Evolutionary conservation across 2,329 filamentous ascomycete species (phyloP), one percentile per base, ranked within the genome.

Genomic region (Colletotrichum neosansevieriae): DNA sequence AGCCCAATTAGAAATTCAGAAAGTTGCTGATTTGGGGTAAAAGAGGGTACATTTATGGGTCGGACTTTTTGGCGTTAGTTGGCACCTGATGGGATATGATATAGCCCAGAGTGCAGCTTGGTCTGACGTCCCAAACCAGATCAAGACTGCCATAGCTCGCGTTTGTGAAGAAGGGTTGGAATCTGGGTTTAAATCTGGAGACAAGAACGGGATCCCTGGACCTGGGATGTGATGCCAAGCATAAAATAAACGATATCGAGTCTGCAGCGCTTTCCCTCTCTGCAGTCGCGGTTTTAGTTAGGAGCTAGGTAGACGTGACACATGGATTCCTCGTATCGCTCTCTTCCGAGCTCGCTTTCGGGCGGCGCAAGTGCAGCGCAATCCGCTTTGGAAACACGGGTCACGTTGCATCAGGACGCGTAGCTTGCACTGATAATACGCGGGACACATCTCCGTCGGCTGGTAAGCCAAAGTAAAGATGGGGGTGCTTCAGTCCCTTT

Each of bases 361-460:
- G 38, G 53, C 53, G 51, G 63, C 54, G 19, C 29, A 24, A 6
- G n/a, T 24, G 15, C 4, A 10, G 15, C 12, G 7, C 17, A 12
- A 4, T n/a, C 44, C 29, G 49, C 56, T 24, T 34, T 54, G 59
- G 29, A 51, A 29, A 42, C 29, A 6, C 9, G 29, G n/a, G 36
- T 38, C 11, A 11, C 9, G 36, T 47, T 45, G 63, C 40, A 57
- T 19, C 63, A 53, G 21, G 42, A 5, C 13, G 7, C n/a, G 64
- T 29, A 32, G 32, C n/a, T 36, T 2, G 21, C 3, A 17, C 29
- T 17, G 53, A 40, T 40, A 19, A 45, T 40, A 63, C 24, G 45
- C 21, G 42, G 45, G 19, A 47, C 32, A 34, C 45, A 19, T 51
- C 10, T 34, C 58, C 47, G 10, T 13, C 58, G 2, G 21, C n/a